Base-by-base conservation (phyloP, 140 eudicot genomes). In the Oenanthe javanica region DNA sequence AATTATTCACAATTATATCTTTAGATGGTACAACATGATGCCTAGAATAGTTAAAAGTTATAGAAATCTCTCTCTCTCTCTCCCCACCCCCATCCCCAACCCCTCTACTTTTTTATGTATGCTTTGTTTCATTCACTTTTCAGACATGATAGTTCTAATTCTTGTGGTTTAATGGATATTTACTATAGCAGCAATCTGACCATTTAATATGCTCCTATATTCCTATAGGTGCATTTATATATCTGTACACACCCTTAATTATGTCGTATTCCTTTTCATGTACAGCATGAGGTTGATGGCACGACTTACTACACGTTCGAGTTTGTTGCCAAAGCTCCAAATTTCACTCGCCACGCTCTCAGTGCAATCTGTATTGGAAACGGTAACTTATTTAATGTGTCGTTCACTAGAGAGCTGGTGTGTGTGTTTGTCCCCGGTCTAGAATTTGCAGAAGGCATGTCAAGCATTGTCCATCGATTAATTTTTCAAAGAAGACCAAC, bases 341-440 rank as follows among this genome's bases (percentile, higher is more conserved):
- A 93, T 83, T 93, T 89, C 71, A 96, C 97, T 75, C 97, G 99
- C 49, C 99, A 96, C 80, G 99, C 98, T 82, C 91, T 93, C 78
- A 93, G 96, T 43, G 74, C 90, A 76, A 83, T 96, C 82, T 86
- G 96, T 79, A 91, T 96, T 71, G 97, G 92, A 87, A 96, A 96
- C 36, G 99, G 99, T 96, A 94, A 77, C 86, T 79, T 81, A 48
- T 52, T 55, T 76, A 6, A 36, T 43, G 50, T 52, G 46, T 46
- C 48, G 38, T 81, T 71, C 49, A 40, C 4, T 40, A 15, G 21
- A 12, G 42, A 25, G 42, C 11, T 11, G 1, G 74, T 15, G 19
- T 69, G 74, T 69, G 74, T 69, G 74, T 31, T 19, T 31, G 74
- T 69, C 9, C 46, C 19, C 4, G 18, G 43, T 27, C 42, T 67